Base-by-base conservation (phyloP, 2,329 filamentous ascomycete genomes). In the Sclerotiophoma versabilis region DNA sequence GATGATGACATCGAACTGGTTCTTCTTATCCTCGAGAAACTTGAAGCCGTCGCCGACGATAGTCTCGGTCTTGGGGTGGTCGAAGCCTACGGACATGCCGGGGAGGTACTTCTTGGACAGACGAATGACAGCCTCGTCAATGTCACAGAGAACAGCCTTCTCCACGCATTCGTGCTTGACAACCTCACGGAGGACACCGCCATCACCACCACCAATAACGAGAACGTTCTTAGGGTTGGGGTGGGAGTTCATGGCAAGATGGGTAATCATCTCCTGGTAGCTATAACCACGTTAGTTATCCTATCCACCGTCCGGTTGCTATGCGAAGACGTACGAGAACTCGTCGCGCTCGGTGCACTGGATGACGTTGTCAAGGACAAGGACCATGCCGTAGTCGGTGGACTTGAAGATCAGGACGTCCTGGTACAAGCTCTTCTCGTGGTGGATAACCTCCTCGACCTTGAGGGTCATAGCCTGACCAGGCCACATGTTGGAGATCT, bases 181-280 rank as follows among this genome's bases (percentile, higher is more conserved):
- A 37, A 99, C 89, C 85, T 99, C 95, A 70, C 95, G 92, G 70
- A 99, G 88, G 61, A 99, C 95, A 80, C 95, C 95, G 57, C 95
- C 95, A 76, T 99, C 95, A 76, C 95, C 95, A 71, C 95, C 95
- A 64, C 95, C 95, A 73, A 99, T 98, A 77, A 99, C 95, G 54
- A 99, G 88, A 48, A 99, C 95, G 81, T 93, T 96, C 87, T 98
- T 95, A 75, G 95, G 95, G 84, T 96, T 88, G 68, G 95, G 95
- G 86, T 99, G 95, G 48, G 93, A 92, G 86, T 96, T 95, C 89
- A 99, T 92, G 80, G 92, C 95, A 66, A 99, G 85, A 81, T 99
- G 92, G 69, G 93, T 93, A 80, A 99, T 99, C 95, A 99, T 99
- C 86, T 99, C 95, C 84, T 99, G 95, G 87, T 96, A 96, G 70